Conservation (phyloP, 2,329 filamentous ascomycete genomes). For the Hyphodiscus sp. region DNA sequence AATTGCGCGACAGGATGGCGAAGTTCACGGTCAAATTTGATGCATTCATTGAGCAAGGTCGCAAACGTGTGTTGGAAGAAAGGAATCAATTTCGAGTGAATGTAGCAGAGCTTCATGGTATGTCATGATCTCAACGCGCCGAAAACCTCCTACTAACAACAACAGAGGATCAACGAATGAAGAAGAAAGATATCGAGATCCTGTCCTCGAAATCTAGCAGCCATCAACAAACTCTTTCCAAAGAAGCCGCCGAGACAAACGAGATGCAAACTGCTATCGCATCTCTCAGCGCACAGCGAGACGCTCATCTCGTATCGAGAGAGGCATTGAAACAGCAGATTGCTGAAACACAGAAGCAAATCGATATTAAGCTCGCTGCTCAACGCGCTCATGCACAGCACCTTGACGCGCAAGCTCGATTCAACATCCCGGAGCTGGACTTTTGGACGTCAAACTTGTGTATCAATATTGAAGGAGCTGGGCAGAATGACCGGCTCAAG, state of each 20-base stretch:
- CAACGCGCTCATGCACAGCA: slow-evolving; percentile 67
- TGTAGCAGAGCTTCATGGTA: slow-evolving; percentile 84
- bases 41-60: slow-evolving; percentile 84
- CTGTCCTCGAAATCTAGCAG: slow-evolving; percentile 63
- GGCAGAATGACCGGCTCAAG: slow-evolving; percentile 75
- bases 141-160: slow-evolving; percentile 3
- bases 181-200: slow-evolving; percentile 81
- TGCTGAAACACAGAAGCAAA: slow-evolving; percentile 60
- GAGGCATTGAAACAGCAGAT: slow-evolving; percentile 56
- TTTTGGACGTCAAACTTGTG: slow-evolving; percentile 95
- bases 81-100: slow-evolving; percentile 90
- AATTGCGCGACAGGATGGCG: slow-evolving; percentile 89
- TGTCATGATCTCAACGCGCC: background rate
- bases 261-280: slow-evolving; percentile 65
- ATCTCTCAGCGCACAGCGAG: slow-evolving; percentile 51
- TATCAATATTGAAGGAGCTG: slow-evolving; percentile 82
- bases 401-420: slow-evolving; percentile 74
- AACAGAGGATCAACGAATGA: slow-evolving; percentile 85
- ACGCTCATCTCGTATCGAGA: slow-evolving; percentile 50
- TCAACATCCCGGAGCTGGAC: slow-evolving; percentile 87
- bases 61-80: slow-evolving; percentile 86
- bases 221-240: slow-evolving; percentile 67
- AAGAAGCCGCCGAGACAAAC: slow-evolving; percentile 68
- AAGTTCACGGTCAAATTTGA: slow-evolving; percentile 90
- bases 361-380: slow-evolving; percentile 62